Evolutionary conservation across 2,329 filamentous ascomycete species (phyloP), one percentile per base, ranked within the genome.

Genomic region (Thielaviopsis cerberus): DNA sequence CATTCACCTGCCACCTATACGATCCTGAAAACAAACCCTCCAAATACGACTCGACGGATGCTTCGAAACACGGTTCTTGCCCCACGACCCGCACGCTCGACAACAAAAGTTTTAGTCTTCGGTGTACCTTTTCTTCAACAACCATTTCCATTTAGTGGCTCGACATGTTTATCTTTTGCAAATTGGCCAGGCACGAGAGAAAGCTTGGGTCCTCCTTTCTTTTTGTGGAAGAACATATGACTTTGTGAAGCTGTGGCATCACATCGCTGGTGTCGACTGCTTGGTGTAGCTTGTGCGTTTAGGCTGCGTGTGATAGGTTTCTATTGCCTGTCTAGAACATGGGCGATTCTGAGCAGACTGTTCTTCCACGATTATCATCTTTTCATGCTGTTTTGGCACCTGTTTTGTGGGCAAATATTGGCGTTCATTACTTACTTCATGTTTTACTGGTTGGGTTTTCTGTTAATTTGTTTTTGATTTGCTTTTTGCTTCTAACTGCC

Each of bases 361-460:
- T 17, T 48, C 25, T 17, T 30, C 17, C 27, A 26, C 52, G 51
- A 58, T 53, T 57, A 57, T 55, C 57, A 61, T 59, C 54, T 57
- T 51, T 26, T 58, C 54, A 57, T 56, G 60, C 50, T 58, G 57
- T 59, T 57, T 20, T 30, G 23, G 52, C 34, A 54, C 52, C 26
- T 54, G 51, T 54, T 54, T 54, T 54, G 52, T 54, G 52, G 52
- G 52, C 52, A 54, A 54, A 54, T 54, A 54, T 37, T 30, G 52
- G 52, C 52, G 52, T 54, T 54, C n/a, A 54, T 25, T 54, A 26
- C 25, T 48, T 57, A 24, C 50, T 53, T 45, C 51, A 48, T 57
- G 56, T 50, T 57, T 54, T 30, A 54, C 26, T 34, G 56, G 51
- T 37, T 57, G 17, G 56, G 34, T 53, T 54, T 37, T 53, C 23